Evolutionary conservation across 441 rosid genomes (phyloP).

Genomic region (Croton setiger): DNA sequence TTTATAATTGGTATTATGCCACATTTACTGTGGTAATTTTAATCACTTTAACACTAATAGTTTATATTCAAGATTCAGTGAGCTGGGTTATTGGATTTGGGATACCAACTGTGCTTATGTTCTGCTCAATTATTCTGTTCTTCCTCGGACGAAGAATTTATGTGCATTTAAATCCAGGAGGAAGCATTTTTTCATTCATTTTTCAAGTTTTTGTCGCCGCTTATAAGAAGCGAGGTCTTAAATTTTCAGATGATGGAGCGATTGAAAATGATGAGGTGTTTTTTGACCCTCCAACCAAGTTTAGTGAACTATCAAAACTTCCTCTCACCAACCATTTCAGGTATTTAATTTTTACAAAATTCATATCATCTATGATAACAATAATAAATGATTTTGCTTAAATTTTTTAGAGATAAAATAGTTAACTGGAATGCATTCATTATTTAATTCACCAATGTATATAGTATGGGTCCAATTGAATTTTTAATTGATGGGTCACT

Average conservation of each 20-base stretch:
- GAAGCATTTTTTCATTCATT: slow-evolving; percentile 55
- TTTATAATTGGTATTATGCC: slow-evolving; percentile 79
- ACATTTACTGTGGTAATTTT: slow-evolving; percentile 60
- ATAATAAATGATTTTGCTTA: too few species aligned
- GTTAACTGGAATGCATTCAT: too few species aligned
- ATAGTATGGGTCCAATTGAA: too few species aligned
- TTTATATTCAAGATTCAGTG: slow-evolving; percentile 69
- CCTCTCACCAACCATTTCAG: slow-evolving; percentile 55
- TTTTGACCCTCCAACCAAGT: slow-evolving; percentile 52
- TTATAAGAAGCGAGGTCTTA: slow-evolving; percentile 41
- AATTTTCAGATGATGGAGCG: slow-evolving; percentile 26
- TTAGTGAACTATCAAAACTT: slow-evolving; percentile 29
- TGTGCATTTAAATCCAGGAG: slow-evolving; percentile 53
- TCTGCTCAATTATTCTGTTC: slow-evolving; percentile 46
- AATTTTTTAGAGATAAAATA: too few species aligned
- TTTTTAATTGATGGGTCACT: too few species aligned
- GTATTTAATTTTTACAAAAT: too few species aligned
- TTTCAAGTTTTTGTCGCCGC: slow-evolving; percentile 53
- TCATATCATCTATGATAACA: too few species aligned
- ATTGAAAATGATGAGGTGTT: slow-evolving; percentile 18
- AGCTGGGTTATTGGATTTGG: slow-evolving; percentile 79
- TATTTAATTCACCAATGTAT: too few species aligned
- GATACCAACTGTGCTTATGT: slow-evolving; percentile 57
- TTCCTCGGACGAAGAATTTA: slow-evolving; percentile 53
- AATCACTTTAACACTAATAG: slow-evolving; percentile 51